Evolutionary conservation across 345 rosid species (phyloP).

Genomic region (Adansonia digitata): DNA sequence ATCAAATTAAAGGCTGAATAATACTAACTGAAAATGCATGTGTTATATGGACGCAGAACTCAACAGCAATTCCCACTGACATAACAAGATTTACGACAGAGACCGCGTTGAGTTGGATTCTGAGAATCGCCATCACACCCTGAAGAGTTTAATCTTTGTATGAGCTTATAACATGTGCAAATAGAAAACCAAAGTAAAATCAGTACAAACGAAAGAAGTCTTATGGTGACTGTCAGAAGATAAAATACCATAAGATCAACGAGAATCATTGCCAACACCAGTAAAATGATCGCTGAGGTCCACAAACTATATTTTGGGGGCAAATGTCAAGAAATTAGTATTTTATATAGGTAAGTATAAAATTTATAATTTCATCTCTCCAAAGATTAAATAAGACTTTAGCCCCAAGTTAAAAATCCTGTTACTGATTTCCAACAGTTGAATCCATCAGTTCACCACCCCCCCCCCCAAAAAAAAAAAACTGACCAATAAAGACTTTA

Average conservation of each 20-base stretch:
- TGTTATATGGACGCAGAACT: slow-evolving; percentile 93
- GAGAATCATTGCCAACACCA: slow-evolving; percentile 80
- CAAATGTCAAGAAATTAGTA: not conserved
- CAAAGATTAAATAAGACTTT: not conserved
- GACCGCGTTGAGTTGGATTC: slow-evolving; percentile 89
- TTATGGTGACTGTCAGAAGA: not conserved
- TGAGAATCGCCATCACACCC: slow-evolving; percentile 92
- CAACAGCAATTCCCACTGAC: slow-evolving; percentile 95
- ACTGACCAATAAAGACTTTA: not conserved
- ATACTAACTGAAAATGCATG: slow-evolving; percentile 81
- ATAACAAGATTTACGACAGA: slow-evolving; percentile 94
- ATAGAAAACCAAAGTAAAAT: not conserved
- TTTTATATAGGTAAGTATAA: not conserved
- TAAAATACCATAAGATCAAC: slow-evolving; percentile 78
- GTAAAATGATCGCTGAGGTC: slow-evolving; percentile 86
- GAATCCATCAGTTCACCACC: not conserved
- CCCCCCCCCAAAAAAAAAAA: too few species aligned
- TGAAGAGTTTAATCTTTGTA: slow-evolving; percentile 35
- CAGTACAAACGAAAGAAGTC: not conserved
- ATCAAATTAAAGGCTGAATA: slow-evolving; percentile 3
- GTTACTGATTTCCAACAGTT: not conserved
- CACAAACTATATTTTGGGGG: slow-evolving; percentile 55
- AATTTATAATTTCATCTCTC: not conserved
- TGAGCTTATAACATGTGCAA: not conserved
- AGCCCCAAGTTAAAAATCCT: not conserved